Conservation (phyloP, 441 rosid genomes). For the Euphorbia corollata region DNA sequence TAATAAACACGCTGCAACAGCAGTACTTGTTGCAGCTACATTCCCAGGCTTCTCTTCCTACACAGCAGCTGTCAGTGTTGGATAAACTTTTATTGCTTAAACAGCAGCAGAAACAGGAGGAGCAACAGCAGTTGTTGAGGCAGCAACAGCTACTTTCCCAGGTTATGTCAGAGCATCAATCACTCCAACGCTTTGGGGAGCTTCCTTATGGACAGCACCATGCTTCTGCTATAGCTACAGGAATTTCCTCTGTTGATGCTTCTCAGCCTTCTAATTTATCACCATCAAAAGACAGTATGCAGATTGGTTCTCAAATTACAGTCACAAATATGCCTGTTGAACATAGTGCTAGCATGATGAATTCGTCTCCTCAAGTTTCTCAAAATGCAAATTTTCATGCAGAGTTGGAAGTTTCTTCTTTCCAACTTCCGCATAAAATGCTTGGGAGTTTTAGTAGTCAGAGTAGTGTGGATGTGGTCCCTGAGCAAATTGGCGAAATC, state of each 20-base stretch:
- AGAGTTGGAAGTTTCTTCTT: constrained; percentile 37
- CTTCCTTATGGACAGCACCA: constrained; percentile 50
- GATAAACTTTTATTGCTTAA: constrained; percentile 68
- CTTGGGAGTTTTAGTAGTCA: constrained; percentile 37
- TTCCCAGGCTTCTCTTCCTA: constrained; percentile 50
- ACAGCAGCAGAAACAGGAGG: constrained; percentile 87
- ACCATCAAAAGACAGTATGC: constrained; percentile 45
- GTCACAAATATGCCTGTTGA: constrained; percentile 47
- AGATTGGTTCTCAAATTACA: constrained; percentile 44
- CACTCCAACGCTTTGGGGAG: constrained; percentile 50
- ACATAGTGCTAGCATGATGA: constrained; percentile 29
- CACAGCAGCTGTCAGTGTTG: constrained; percentile 62
- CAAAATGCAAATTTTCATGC: constrained; percentile 34
- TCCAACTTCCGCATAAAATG: constrained; percentile 53
- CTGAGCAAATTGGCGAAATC: constrained; percentile 34
- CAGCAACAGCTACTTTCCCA: constrained; percentile 81
- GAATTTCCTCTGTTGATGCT: constrained; percentile 46
- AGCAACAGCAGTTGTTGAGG: constrained; percentile 71
- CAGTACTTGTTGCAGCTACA: constrained; percentile 69
- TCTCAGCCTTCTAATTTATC: constrained; percentile 42
- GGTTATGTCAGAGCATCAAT: constrained; percentile 65
- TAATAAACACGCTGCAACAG: constrained; percentile 68
- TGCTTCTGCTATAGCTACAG: constrained; percentile 38
- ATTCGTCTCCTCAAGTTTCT: constrained; percentile 35
- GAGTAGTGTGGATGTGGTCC: constrained; percentile 29